Evolutionary conservation across 768 basidiomycete genomes (phyloP), one percentile per base, ranked within the genome.

Genomic region (Scleroderma citrinum): DNA sequence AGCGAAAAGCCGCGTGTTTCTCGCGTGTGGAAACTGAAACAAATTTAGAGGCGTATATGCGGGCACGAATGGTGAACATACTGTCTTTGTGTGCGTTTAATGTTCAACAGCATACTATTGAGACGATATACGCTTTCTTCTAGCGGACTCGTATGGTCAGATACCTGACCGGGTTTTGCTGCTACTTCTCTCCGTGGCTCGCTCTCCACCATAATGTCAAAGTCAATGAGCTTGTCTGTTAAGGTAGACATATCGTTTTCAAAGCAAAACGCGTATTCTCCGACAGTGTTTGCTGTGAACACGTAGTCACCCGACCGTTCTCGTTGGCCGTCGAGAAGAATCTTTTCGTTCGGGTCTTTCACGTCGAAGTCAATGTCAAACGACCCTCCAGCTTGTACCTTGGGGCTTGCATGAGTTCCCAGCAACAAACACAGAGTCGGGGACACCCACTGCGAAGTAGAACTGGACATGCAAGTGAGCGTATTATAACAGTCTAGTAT

Each of bases 241-340:
- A 96, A 76, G 4, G 91, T 90, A 21, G 87, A 89, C 77, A 95
- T 95, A 73, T 97, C 94, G 66, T 99, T 99, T 64, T 92, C 89
- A 66, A 98, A 96, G 72, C 95, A 98, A 74, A 99, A 98, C 5
- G 94, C 66, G 63, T 92, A 92, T 77, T 92, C 90, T 58, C 90
- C 90, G 65, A 85, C 77, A 17, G 79, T 79, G 70, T 96, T 95
- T 17, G 92, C 96, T 3, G 96, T 98, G 53, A 98, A 78, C 47
- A 99, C 91, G 60, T 87, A 98, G 80, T 99, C 96, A 30, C 96
- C 96, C 56, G 96, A 92, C 29, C 90, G 84, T 61, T 98, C 95
- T 23, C 85, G 82, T 57, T 78, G 71, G 46, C 93, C 96, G 45
- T 94, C 88, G 40, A 99, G 81, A 21, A 98, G 68, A 30, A 94